Percentiles rank a stretch among this genome's conserved stretches.
Evolutionary conservation across 306 rosid genomes (phyloP).

Genomic region (Hylodesmum podocarpum): DNA sequence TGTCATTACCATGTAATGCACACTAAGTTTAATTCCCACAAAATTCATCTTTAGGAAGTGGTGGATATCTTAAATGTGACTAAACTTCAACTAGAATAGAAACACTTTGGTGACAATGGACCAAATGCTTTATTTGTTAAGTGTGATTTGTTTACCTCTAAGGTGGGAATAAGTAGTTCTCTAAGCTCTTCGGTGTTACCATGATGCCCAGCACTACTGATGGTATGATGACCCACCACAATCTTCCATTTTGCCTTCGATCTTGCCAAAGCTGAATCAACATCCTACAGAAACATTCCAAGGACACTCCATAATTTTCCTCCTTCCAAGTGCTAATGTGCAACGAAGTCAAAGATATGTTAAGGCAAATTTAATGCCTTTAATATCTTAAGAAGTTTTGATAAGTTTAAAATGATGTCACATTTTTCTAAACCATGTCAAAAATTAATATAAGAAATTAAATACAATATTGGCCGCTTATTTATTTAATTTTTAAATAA

Average conservation of each 20-base stretch:
- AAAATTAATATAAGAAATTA: background rate
- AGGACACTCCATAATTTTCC: background rate
- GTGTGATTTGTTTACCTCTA: conserved; percentile 46
- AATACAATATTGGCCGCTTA: background rate
- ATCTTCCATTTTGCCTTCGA: conserved; percentile 85
- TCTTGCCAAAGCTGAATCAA: conserved; percentile 46
- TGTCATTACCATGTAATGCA: background rate
- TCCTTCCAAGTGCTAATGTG: background rate
- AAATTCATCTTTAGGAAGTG: no score
- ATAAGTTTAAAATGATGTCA: background rate
- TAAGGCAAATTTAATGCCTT: background rate
- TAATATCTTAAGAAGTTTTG: background rate
- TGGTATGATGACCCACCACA: conserved; percentile 82
- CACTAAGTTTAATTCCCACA: no score
- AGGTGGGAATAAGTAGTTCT: conserved; percentile 61
- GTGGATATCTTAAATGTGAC: no score
- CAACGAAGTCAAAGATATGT: background rate
- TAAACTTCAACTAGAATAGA: no score
- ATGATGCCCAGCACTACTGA: conserved; percentile 63
- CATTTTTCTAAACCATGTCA: background rate
- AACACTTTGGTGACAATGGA: background rate
- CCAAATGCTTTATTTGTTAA: background rate
- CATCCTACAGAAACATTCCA: conserved; percentile 37
- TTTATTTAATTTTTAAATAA: background rate
- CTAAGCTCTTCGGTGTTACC: conserved; percentile 68